Evolutionary conservation across 345 rosid species (phyloP).

Genomic region (Moringa oleifera): DNA sequence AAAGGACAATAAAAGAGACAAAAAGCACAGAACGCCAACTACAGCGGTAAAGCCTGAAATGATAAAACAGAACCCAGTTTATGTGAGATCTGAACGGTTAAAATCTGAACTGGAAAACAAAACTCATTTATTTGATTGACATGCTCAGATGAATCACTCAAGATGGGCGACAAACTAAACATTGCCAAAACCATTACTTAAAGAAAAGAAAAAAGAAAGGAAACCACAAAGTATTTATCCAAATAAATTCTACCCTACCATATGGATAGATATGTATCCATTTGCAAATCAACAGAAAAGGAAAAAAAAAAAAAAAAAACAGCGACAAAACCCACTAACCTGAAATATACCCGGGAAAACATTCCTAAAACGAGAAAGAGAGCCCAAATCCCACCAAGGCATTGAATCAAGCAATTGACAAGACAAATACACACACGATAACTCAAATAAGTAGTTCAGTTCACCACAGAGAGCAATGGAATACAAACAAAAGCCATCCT

Average conservation of each 20-base stretch:
- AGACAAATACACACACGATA: neutral
- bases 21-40: too few species aligned
- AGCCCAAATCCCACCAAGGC: conserved; percentile 30
- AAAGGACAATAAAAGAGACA: too few species aligned
- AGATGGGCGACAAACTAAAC: neutral
- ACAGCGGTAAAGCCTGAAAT: too few species aligned
- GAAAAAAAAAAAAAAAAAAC: neutral
- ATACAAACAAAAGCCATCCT: conserved; percentile 11
- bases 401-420: conserved; percentile 16
- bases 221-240: too few species aligned
- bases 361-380: conserved; percentile 23
- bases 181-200: too few species aligned
- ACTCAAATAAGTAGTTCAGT: conserved; percentile 2
- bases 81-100: too few species aligned
- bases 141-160: neutral
- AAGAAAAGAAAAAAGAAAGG: too few species aligned
- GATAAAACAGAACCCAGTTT: too few species aligned
- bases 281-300: too few species aligned
- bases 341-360: conserved; percentile 18
- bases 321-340: conserved; percentile 16
- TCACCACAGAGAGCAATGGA: neutral
- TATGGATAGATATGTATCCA: too few species aligned
- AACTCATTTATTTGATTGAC: neutral
- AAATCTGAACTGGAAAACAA: neutral
- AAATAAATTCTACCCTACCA: too few species aligned